Conservation (phyloP, 1,284 basidiomycete genomes). For the Microbotryomycetes sp. region DNA sequence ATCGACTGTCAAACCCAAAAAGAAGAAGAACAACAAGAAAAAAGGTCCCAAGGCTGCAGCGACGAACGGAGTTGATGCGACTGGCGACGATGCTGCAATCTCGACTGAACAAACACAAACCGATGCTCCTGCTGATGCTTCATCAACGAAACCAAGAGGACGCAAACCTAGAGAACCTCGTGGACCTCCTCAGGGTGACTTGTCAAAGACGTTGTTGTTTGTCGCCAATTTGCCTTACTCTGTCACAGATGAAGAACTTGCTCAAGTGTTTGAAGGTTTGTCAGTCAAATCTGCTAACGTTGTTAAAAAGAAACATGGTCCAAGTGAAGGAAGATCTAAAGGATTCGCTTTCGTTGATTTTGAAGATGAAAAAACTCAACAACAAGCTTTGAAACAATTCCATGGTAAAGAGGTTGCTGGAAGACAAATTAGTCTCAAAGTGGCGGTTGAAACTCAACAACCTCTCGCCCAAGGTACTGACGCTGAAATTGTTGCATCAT, state of each 20-base stretch:
- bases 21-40: slow-evolving; percentile 52
- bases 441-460: slow-evolving; percentile 20
- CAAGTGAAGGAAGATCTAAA: slow-evolving; percentile 68
- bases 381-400: slow-evolving; percentile 78
- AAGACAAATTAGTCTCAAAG: slow-evolving; percentile 60
- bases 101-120: slow-evolving; percentile 33
- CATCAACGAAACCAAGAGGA: slow-evolving; percentile 48
- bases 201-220: slow-evolving; percentile 77
- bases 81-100: slow-evolving; percentile 33
- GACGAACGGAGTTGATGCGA: slow-evolving; percentile 52
- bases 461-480: not conserved
- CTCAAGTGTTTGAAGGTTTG: slow-evolving; percentile 72
- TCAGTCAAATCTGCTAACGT: slow-evolving; percentile 74
- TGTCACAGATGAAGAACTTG: slow-evolving; percentile 71
- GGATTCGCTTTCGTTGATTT: slow-evolving; percentile 98
- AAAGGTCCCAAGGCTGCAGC: slow-evolving; percentile 77
- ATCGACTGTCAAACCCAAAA: not conserved
- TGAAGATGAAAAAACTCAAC: slow-evolving; percentile 82
- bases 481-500: not conserved
- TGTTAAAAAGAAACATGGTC: slow-evolving; percentile 71
- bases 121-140: slow-evolving; percentile 40
- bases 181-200: slow-evolving; percentile 67
- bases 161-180: slow-evolving; percentile 47
- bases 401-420: slow-evolving; percentile 82
- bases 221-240: slow-evolving; percentile 92